Base-by-base conservation (phyloP, 2,329 filamentous ascomycete genomes). In the Kalmusia sp. region DNA sequence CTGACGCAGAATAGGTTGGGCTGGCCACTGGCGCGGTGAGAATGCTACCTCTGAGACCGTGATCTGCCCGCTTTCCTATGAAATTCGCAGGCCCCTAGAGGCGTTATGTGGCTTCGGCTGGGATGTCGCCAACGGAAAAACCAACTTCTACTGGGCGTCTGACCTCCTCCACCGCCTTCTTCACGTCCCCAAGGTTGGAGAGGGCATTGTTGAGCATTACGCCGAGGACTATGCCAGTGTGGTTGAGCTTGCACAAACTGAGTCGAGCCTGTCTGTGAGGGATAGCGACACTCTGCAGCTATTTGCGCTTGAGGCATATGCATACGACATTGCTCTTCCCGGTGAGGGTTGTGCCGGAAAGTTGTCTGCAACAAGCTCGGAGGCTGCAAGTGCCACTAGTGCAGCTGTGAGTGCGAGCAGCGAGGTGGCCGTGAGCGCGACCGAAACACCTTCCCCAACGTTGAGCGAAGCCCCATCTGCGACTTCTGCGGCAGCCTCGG, bases 41-140 rank as follows among this genome's bases (percentile, higher is more conserved):
- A 90, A 90, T 55, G 87, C 81, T 2, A 85, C 86, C 2, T 73
- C 79, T 1, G 87, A 90, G 71, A 90, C 87, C 2, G 87, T 90
- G 59, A 89, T 90, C 71, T 90, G 87, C 72, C 79, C 81, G 4
- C 76, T 83, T 1, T 88, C 86, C 1, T 90, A 85, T 71, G 55
- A 62, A 31, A 79, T 79, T 40, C 84, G 87, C 43, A 81, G 79
- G 30, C 80, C 79, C 17, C 80, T 90, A 6, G 77, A 81, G 45
- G 79, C 80, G 25, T 77, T 90, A 64, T 90, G 88, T 70, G 80
- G 79, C 22, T 75, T 81, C 15, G 87, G 87, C 45, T 89, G 88
- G 73, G 85, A 80, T 6, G 82, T 90, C 6, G 79, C 85, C 5
- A 73, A 74, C 11, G 80, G 79, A 4, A 72, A 79, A 22, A 80